Percentiles rank a stretch among this genome's conserved stretches.
Conservation (phyloP, 306 rosid species). For the Rosa persica region DNA sequence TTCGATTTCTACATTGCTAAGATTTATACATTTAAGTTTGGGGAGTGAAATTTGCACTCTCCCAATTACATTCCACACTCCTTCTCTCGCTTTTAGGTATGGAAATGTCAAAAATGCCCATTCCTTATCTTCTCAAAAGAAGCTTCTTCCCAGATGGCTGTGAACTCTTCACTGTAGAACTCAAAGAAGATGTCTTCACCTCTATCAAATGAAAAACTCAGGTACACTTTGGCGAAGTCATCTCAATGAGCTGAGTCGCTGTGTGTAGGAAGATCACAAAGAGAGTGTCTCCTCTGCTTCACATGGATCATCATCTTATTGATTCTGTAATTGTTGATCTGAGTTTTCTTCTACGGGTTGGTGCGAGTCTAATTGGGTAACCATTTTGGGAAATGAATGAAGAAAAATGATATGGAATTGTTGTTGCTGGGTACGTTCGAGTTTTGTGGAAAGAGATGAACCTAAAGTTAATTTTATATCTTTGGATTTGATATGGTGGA, state of each 20-base stretch:
- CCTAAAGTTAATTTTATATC: constrained; percentile 7
- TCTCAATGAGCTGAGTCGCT: constrained; percentile 39
- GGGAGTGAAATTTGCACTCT: too few relatives aligned
- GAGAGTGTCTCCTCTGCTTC: constrained; percentile 62
- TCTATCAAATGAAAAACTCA: constrained; percentile 12
- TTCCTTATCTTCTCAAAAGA: too few relatives aligned
- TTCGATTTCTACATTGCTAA: neutral
- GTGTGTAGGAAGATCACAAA: constrained; percentile 66
- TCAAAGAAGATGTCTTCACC: constrained; percentile 36
- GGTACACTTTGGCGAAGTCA: constrained; percentile 37
- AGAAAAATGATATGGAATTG: neutral
- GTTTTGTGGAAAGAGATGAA: neutral
- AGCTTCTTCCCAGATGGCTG: neutral
- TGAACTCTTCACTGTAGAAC: constrained; percentile 30
- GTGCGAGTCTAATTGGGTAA: too few relatives aligned
- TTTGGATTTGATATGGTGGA: constrained; percentile 12
- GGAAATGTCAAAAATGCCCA: too few relatives aligned
- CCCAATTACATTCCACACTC: too few relatives aligned
- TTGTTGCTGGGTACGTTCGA: neutral
- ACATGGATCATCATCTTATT: too few relatives aligned
- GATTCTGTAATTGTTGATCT: too few relatives aligned
- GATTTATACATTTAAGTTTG: neutral
- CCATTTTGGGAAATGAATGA: too few relatives aligned
- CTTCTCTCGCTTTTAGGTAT: too few relatives aligned
- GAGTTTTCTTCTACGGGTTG: too few relatives aligned